Evolutionary conservation across 2,329 filamentous ascomycete species (phyloP).

Genomic region (Bisporella sp.): DNA sequence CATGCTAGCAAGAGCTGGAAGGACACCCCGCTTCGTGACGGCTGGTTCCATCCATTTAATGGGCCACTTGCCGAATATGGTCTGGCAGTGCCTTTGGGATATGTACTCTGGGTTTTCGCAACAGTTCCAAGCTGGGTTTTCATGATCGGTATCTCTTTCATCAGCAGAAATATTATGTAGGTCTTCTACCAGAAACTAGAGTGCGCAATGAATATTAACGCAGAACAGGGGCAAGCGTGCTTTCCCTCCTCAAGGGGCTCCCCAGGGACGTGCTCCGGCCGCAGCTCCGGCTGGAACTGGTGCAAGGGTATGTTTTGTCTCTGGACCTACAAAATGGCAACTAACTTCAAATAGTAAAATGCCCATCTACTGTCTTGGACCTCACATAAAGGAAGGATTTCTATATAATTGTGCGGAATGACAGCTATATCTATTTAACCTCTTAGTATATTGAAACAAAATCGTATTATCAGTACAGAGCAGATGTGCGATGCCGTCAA

Average conservation of each 20-base stretch:
- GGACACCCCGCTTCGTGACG: slow-evolving; percentile 45
- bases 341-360: no score
- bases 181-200: slow-evolving; percentile 26
- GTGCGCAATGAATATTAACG: slow-evolving; percentile 17
- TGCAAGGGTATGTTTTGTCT: slow-evolving; percentile 1
- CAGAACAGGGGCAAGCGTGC: slow-evolving; percentile 19
- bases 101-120: slow-evolving; percentile 59
- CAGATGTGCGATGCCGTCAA: no score
- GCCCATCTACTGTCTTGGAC: no score
- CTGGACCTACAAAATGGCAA: no score
- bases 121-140: slow-evolving; percentile 68
- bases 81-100: slow-evolving; percentile 58
- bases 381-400: no score
- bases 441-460: no score
- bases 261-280: slow-evolving; percentile 11
- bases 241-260: slow-evolving; percentile 5
- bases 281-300: slow-evolving; percentile 10
- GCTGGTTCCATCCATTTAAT: slow-evolving; percentile 71
- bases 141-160: slow-evolving; percentile 68
- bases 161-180: slow-evolving; percentile 72
- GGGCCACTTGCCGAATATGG: slow-evolving; percentile 57
- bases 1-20: slow-evolving; percentile 47
- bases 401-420: no score
- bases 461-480: no score
- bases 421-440: no score